phyloP scores from a whole-genome alignment of 371 early-diverging fungal species.

The Rhizopus sp. region DNA sequence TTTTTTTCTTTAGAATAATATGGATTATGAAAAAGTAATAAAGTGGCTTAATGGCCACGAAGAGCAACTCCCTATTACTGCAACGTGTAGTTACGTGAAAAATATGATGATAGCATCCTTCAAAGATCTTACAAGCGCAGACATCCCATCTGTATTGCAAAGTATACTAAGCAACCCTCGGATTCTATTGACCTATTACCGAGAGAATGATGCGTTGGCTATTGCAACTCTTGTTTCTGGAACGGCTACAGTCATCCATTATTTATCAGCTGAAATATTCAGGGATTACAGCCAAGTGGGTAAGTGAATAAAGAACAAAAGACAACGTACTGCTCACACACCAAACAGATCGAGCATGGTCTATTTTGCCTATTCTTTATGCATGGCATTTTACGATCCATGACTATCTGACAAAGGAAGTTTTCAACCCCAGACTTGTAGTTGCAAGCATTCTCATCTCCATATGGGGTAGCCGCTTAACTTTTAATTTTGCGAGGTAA shows the following conservation, averaged over 20 bases:
- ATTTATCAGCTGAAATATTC: constrained; percentile 36
- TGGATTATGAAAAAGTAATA: background rate
- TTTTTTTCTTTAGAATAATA: background rate
- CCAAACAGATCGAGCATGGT: constrained; percentile 68
- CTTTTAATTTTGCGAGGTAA: constrained; percentile 74
- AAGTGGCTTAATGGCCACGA: background rate
- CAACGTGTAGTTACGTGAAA: constrained; percentile 20
- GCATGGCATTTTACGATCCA: constrained; percentile 58
- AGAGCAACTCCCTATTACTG: constrained; percentile 10
- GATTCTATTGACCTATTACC: constrained; percentile 6
- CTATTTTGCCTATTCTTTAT: constrained; percentile 68
- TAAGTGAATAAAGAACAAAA: constrained; percentile 15
- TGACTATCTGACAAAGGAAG: constrained; percentile 33
- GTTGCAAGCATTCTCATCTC: constrained; percentile 54
- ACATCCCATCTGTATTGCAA: constrained; percentile 2
- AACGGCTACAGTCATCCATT: constrained; percentile 25
- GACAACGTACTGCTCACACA: background rate
- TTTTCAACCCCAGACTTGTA: constrained; percentile 49
- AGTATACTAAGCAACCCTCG: background rate
- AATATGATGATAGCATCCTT: constrained; percentile 1
- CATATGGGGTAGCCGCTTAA: constrained; percentile 81
- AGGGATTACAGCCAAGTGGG: constrained; percentile 55
- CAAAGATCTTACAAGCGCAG: constrained; percentile 3
- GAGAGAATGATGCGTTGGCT: constrained; percentile 30
- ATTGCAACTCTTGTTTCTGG: constrained; percentile 17